A percentile compares a stretch with the other conserved stretches of the same genome.
phyloP scores from a whole-genome alignment of 2,329 filamentous ascomycete genomes.

The Nemania sp. region DNA sequence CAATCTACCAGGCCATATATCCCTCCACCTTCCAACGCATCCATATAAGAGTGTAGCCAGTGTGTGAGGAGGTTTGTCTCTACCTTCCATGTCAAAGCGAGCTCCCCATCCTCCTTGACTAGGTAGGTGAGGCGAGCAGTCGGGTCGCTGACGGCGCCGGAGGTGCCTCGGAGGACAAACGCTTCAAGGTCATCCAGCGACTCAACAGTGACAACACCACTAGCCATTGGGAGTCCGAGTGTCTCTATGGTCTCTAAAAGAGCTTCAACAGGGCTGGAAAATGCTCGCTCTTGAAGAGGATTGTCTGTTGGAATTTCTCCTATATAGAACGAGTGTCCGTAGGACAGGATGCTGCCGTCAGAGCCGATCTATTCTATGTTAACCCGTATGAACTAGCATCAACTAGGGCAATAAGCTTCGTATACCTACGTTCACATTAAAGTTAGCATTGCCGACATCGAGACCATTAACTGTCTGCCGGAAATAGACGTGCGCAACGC shows the following conservation, averaged over 20 bases:
- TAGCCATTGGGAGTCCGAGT: conserved; percentile 48
- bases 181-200: conserved; percentile 43
- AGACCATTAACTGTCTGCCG: conserved; percentile 62
- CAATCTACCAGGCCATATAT: conserved; percentile 61
- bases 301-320: conserved; percentile 48
- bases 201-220: conserved; percentile 44
- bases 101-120: conserved; percentile 50
- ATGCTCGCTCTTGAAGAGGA: conserved; percentile 46
- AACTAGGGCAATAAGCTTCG: too few species aligned
- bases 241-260: conserved; percentile 46
- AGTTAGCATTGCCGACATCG: conserved; percentile 64
- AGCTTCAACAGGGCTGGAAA: conserved; percentile 48
- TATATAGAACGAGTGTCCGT: conserved; percentile 54
- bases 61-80: conserved; percentile 61
- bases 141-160: conserved; percentile 55
- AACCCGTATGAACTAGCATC: conserved; percentile 9
- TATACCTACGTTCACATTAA: conserved; percentile 61
- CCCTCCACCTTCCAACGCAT: conserved; percentile 51
- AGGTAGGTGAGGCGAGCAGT: conserved; percentile 61
- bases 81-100: conserved; percentile 60
- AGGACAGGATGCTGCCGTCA: conserved; percentile 62
- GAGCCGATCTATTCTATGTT: conserved; percentile 47
- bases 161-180: conserved; percentile 52
- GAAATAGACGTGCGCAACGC: conserved; percentile 61
- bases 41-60: conserved; percentile 62